These are phyloP conservation scores for Fusarium tupiense DNA, from an alignment of 2,329 filamentous ascomycete species.

Conservation along the genomic window DNA sequence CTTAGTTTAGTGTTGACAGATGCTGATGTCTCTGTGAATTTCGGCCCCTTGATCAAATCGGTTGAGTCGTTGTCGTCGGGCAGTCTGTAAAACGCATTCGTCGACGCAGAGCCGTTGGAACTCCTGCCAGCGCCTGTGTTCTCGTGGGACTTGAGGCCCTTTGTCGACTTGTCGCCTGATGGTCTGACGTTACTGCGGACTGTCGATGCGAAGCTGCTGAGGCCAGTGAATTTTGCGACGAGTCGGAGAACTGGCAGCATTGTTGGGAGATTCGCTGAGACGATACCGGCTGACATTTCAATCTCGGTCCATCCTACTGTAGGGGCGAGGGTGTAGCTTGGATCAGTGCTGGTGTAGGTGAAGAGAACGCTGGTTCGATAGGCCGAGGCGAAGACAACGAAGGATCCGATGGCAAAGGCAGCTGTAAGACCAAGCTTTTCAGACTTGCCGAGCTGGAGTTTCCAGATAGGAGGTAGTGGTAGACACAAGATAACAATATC, in stretches of 20 bases:
- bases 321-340: conserved; percentile 58
- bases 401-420: conserved; percentile 57
- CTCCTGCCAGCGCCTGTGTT: background rate
- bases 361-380: conserved; percentile 60
- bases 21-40: background rate
- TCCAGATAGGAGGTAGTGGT: conserved; percentile 58
- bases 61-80: conserved; percentile 46
- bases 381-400: conserved; percentile 59
- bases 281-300: conserved; percentile 61
- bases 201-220: conserved; percentile 38
- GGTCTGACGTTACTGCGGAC: conserved; percentile 26
- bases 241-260: conserved; percentile 56
- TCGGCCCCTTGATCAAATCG: conserved; percentile 28
- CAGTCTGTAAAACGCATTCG: conserved; percentile 46
- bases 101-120: conserved; percentile 19
- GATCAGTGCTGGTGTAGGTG: conserved; percentile 52
- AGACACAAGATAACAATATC: conserved; percentile 57
- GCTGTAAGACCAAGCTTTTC: conserved; percentile 57
- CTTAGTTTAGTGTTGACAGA: conserved; percentile 35
- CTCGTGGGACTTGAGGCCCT: conserved; percentile 26
- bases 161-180: conserved; percentile 31
- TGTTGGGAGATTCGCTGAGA: conserved; percentile 64
- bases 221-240: conserved; percentile 53
- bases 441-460: conserved; percentile 51
- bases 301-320: conserved; percentile 59